Conservation (phyloP, 495 filamentous ascomycete species). For the Penicillium egyptiacum region DNA sequence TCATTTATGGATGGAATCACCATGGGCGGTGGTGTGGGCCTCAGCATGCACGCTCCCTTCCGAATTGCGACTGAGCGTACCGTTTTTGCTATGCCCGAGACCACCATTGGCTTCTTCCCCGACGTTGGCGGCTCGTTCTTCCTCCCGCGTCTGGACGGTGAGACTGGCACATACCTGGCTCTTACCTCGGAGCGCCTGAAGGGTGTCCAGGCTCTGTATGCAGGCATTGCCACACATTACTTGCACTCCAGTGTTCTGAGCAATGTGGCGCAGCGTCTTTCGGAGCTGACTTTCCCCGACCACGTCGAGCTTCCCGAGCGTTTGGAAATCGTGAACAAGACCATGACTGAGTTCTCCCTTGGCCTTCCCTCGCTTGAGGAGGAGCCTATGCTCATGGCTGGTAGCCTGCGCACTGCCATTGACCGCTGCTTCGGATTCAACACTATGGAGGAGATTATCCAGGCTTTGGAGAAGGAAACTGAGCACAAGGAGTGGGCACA, state of each 20-base stretch:
- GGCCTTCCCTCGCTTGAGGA: constrained; percentile 67
- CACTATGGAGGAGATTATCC: constrained; percentile 67
- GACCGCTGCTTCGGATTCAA: constrained; percentile 76
- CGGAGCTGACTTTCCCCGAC: constrained; percentile 86
- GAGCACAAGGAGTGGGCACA: constrained; percentile 67
- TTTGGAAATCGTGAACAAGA: constrained; percentile 70
- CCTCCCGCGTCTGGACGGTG: constrained; percentile 81
- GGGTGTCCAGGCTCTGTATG: constrained; percentile 77
- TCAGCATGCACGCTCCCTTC: constrained; percentile 93
- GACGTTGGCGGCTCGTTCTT: constrained; percentile 97
- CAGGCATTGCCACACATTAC: constrained; percentile 91
- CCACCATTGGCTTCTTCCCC: constrained; percentile 95
- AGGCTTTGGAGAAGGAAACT: constrained; percentile 60
- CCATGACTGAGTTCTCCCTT: constrained; percentile 87
- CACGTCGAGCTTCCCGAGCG: constrained; percentile 59
- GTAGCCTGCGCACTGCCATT: constrained; percentile 69
- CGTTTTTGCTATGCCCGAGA: constrained; percentile 97
- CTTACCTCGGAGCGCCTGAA: constrained; percentile 79
- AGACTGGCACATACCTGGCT: constrained; percentile 83
- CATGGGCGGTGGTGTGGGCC: constrained; percentile 95
- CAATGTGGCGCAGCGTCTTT: constrained; percentile 77
- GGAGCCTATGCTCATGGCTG: constrained; percentile 62
- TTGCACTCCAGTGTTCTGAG: constrained; percentile 83
- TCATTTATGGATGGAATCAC: constrained; percentile 98
- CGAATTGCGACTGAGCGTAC: constrained; percentile 95